Percentiles rank a stretch among this genome's conserved stretches.
Evolutionary conservation across 2,329 filamentous ascomycete genomes (phyloP).

Genomic region (Penicillium sp.): DNA sequence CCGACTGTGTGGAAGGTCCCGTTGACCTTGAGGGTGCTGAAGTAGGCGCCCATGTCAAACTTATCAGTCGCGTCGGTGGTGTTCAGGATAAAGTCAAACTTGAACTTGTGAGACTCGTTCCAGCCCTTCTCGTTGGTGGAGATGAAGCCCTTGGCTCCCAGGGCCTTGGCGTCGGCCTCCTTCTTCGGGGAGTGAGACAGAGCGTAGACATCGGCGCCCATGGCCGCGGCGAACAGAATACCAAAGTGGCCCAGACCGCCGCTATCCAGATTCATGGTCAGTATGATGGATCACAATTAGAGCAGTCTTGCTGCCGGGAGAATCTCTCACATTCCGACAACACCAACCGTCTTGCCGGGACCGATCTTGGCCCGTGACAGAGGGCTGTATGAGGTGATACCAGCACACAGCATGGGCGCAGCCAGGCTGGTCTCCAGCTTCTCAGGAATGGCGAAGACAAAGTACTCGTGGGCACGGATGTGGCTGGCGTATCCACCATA

Average conservation of each 20-base stretch:
- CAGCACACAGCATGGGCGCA: slow-evolving; percentile 78
- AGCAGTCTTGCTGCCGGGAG: no score
- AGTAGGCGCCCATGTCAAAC: slow-evolving; percentile 1
- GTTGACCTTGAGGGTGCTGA: not conserved
- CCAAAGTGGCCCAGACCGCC: slow-evolving; percentile 4
- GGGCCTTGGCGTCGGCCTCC: slow-evolving; percentile 1
- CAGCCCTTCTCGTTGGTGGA: not conserved
- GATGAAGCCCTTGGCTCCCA: slow-evolving; percentile 2
- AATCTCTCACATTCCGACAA: slow-evolving; percentile 10
- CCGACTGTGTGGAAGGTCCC: slow-evolving; percentile 2
- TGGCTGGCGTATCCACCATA: slow-evolving; percentile 3
- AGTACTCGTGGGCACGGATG: slow-evolving; percentile 3
- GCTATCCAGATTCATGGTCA: not conserved
- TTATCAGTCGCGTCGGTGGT: slow-evolving; percentile 1
- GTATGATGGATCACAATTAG: no score
- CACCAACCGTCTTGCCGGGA: slow-evolving; percentile 51
- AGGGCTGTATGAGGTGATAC: slow-evolving; percentile 72
- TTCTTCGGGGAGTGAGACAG: slow-evolving; percentile 1
- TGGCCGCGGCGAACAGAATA: slow-evolving; percentile 3
- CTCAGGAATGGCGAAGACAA: slow-evolving; percentile 64
- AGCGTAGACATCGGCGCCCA: slow-evolving; percentile 3
- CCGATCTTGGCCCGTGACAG: slow-evolving; percentile 68
- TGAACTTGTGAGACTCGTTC: not conserved
- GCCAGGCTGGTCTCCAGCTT: slow-evolving; percentile 54
- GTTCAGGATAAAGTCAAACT: slow-evolving; percentile 3